Conservation (phyloP, 257 asterid genomes). For the Solanum ossicruentum region DNA sequence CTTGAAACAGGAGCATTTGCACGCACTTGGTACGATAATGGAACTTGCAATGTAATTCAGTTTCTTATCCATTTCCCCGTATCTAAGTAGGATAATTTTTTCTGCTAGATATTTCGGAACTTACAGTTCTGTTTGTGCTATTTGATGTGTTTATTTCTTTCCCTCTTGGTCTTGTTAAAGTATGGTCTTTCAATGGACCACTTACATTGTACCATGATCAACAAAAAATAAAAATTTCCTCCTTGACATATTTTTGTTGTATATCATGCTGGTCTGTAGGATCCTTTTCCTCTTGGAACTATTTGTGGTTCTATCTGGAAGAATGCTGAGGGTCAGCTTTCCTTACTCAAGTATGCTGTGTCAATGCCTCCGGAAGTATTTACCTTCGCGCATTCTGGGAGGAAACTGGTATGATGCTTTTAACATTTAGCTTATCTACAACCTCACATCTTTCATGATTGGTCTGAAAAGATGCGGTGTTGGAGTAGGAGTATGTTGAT, state of each 20-base stretch:
- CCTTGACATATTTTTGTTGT: not conserved
- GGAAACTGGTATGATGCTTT: slow-evolving; percentile 54
- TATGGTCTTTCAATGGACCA: not conserved
- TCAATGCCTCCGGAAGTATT: slow-evolving; percentile 71
- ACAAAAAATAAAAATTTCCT: not conserved
- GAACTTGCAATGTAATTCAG: not conserved
- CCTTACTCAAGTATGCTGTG: slow-evolving; percentile 79
- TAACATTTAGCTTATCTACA: not conserved
- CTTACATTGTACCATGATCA: not conserved
- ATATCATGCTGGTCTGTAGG: slow-evolving; percentile 23
- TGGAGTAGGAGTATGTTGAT: slow-evolving; percentile 48
- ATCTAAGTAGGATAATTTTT: not conserved
- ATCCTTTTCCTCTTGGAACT: slow-evolving; percentile 83
- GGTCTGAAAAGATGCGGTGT: not conserved
- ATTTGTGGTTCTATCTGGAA: slow-evolving; percentile 88
- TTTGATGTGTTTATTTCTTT: not conserved
- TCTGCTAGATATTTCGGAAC: not conserved
- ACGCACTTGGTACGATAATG: not conserved
- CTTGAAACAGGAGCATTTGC: not conserved
- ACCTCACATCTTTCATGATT: not conserved
- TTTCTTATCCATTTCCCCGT: not conserved
- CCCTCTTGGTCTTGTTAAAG: not conserved
- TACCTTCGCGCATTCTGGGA: slow-evolving; percentile 70
- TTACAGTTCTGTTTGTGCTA: not conserved
- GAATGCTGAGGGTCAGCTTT: slow-evolving; percentile 93